Base-by-base conservation (phyloP, 1,284 basidiomycete genomes). In the Naganishia liquefaciens region DNA sequence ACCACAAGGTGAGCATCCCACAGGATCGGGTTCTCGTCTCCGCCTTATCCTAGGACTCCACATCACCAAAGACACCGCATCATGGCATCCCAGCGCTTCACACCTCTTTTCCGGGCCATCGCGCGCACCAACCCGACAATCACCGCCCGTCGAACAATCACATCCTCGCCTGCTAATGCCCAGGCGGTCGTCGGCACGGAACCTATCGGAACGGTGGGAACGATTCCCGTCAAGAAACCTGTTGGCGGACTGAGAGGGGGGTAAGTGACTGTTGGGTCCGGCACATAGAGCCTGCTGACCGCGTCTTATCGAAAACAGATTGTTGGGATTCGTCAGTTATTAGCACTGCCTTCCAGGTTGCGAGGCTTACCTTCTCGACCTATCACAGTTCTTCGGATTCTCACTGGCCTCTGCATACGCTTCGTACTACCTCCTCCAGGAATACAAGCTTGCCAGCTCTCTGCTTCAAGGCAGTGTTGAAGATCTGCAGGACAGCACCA, bases 211-310 rank as follows among this genome's bases (percentile, higher is more conserved):
- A 80, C 82, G 2, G 78, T 85, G 33, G 83, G 84, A 40, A 80
- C 81, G 33, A 84, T 85, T 66, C 89, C 87, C 81, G 88, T 73
- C 21, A 64, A 69, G 62, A 70, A 86, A 79, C 90, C 90, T 13
- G 82, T 92, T 70, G 91, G 91, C 57, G 90, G 89, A 58, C 87
- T 93, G 78, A 86, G 89, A 68, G 89, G 90, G 79, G 89, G 90
- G 90, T 90, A 69, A 77, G 86, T 77, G 21, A 60, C 33, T 28
- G 55, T 37, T 17, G 50, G 1, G 37, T 40, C 15, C 25, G 9
- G 28, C 9, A 23, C 44, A 7, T n/a, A n/a, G n/a, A 37, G 33
- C 6, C 9, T 33, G 33, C 33, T 37, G 33, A 37, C 33, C 15
- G 33, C 23, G 23, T 33, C 17, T 11, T 47, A 4, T 39, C 17